Evolutionary conservation across 257 asterid genomes (phyloP).

Genomic region (Asclepias syriaca): DNA sequence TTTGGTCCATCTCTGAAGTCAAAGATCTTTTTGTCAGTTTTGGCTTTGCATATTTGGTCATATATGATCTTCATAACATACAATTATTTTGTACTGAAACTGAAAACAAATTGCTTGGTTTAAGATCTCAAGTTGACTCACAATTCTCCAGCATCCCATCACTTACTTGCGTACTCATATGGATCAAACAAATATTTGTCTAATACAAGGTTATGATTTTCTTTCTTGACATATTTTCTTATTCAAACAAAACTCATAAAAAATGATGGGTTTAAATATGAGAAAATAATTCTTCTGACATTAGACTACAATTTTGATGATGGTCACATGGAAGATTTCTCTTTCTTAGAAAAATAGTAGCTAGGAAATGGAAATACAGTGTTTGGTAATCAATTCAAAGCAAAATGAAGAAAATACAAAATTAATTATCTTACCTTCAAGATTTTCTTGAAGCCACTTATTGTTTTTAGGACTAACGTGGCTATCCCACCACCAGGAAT

Average conservation of each 20-base stretch:
- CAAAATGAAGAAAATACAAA: background rate
- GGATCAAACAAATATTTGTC: background rate
- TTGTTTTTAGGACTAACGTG: slow-evolving; percentile 79
- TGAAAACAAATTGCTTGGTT: background rate
- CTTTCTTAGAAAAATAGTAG: background rate
- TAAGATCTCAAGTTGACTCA: background rate
- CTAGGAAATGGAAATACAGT: background rate
- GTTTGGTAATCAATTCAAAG: background rate
- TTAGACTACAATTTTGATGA: too few species aligned
- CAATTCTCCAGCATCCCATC: background rate
- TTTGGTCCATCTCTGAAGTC: slow-evolving; percentile 83
- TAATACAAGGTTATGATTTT: too few species aligned
- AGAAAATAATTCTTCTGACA: too few species aligned
- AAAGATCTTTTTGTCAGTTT: slow-evolving; percentile 27
- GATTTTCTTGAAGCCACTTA: slow-evolving; percentile 86
- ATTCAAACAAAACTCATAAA: background rate
- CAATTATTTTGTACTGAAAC: slow-evolving; percentile 3
- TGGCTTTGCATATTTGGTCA: slow-evolving; percentile 21
- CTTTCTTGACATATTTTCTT: background rate
- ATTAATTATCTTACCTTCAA: slow-evolving; percentile 45
- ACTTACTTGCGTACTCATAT: background rate
- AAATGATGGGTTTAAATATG: too few species aligned
- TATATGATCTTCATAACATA: background rate
- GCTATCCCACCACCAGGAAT: slow-evolving; percentile 96
- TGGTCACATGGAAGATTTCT: background rate